A percentile compares a stretch with the other conserved stretches of the same genome.
Conservation (phyloP, 768 basidiomycete species). For the Podaxis carcinomalis region DNA sequence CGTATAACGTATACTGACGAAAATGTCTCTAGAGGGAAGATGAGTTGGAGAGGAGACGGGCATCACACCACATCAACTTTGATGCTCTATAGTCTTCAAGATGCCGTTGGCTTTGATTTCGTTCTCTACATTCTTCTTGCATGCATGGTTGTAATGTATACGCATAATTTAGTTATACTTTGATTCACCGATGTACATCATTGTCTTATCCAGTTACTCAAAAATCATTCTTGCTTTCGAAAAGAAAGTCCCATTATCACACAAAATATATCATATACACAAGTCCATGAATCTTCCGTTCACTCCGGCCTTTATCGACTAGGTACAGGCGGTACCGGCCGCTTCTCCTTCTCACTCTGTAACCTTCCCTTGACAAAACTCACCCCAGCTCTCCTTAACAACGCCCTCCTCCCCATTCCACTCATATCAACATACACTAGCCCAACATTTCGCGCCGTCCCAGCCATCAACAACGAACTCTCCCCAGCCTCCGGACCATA, state of each 20-base stretch:
- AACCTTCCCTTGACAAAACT: slow-evolving; percentile 46
- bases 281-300: neutral
- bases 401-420: slow-evolving; percentile 65
- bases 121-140: neutral
- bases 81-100: slow-evolving; percentile 71
- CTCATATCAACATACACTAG: slow-evolving; percentile 75
- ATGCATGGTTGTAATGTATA: neutral
- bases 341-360: slow-evolving; percentile 7
- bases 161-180: neutral
- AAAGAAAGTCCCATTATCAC: neutral
- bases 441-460: slow-evolving; percentile 65
- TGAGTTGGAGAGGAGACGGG: slow-evolving; percentile 81
- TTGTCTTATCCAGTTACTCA: neutral
- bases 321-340: slow-evolving; percentile 3
- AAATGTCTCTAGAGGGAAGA: slow-evolving; percentile 71
- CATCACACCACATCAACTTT: slow-evolving; percentile 96
- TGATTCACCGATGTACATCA: neutral
- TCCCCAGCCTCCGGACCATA: slow-evolving; percentile 60
- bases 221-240: too few relatives aligned
- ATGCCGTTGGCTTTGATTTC: neutral
- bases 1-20: slow-evolving; percentile 1
- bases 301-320: neutral
- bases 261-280: neutral
- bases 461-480: slow-evolving; percentile 54
- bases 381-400: slow-evolving; percentile 60